Percentiles rank a stretch among this genome's conserved stretches.
phyloP scores from a whole-genome alignment of 2,329 filamentous ascomycete species.

The Fusarium sp. region DNA sequence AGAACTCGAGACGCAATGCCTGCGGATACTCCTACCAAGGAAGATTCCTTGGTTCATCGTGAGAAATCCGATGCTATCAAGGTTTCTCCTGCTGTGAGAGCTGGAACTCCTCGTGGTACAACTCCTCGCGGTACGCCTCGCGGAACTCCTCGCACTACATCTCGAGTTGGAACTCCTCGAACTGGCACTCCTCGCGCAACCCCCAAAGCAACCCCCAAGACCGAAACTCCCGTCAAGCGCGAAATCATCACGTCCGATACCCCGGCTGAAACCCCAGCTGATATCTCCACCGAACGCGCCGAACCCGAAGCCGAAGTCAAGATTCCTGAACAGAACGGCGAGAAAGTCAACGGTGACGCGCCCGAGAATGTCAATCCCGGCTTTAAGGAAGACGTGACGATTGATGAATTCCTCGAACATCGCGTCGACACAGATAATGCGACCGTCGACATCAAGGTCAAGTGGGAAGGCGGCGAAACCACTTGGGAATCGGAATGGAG shows the following conservation, averaged over 20 bases:
- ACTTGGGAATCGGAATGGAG: conserved; percentile 45
- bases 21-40: conserved; percentile 22
- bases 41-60: conserved; percentile 27
- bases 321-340: neutral
- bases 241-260: neutral
- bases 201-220: conserved; percentile 18
- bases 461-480: conserved; percentile 39
- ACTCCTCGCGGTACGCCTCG: conserved; percentile 9
- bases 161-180: neutral
- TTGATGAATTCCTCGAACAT: conserved; percentile 37
- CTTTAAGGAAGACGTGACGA: conserved; percentile 36
- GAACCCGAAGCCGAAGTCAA: neutral
- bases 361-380: conserved; percentile 1
- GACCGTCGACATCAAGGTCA: conserved; percentile 41
- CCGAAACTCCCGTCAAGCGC: conserved; percentile 16
- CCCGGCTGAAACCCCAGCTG: neutral
- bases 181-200: conserved; percentile 21
- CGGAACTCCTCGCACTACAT: conserved; percentile 10
- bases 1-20: conserved; percentile 20
- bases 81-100: conserved; percentile 17
- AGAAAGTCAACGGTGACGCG: conserved; percentile 21
- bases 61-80: conserved; percentile 22
- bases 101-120: conserved; percentile 15
- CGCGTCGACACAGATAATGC: conserved; percentile 37
- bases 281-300: too few relatives aligned